Base-by-base conservation (phyloP, 495 filamentous ascomycete genomes). In the Aspergillus incahuasiensis region DNA sequence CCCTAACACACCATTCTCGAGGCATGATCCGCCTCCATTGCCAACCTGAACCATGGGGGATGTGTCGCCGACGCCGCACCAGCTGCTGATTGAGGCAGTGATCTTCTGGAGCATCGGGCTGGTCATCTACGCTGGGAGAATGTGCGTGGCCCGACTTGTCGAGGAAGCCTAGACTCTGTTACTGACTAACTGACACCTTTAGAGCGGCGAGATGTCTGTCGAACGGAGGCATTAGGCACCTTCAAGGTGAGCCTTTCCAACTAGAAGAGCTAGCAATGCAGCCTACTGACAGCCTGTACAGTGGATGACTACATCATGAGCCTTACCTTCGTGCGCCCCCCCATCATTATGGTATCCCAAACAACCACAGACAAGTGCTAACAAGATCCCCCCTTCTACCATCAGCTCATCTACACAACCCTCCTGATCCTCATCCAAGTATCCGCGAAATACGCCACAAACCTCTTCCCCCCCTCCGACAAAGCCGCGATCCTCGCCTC, bases 251-350 rank as follows among this genome's bases (percentile, higher is more conserved):
- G 71, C 30, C 20, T 19, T 2, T 8, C 16, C n/a, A 22, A 1
- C 19, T 9, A 18, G 20, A 6, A 5, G 41, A 43, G n/a, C 18
- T 9, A 42, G 4, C 6, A 42, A 9, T 21, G 2, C n/a, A n/a
- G 39, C n/a, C 20, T 22, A 22, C 7, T 42, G 30, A 21, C 18
- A 28, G 19, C 24, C 18, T 1, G 1, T 19, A 12, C 3, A 74
- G 71, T 61, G 53, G 71, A 87, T 51, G 84, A 87, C 58, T 85
- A 75, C 65, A 54, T 85, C 18, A 85, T 86, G 76, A 56, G 79
- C 0, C 58, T 74, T 21, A 82, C 78, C 5, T 74, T 84, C 57
- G 78, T 82, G 64, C 57, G 77, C 54, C 25, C n/a, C 0, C 34
- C 15, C 1, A 38, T 25, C 25, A 3, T 28, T 28, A 0, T 35